phyloP scores from a whole-genome alignment of 2,329 filamentous ascomycete genomes.

The Phaeosphaeria sp. region DNA sequence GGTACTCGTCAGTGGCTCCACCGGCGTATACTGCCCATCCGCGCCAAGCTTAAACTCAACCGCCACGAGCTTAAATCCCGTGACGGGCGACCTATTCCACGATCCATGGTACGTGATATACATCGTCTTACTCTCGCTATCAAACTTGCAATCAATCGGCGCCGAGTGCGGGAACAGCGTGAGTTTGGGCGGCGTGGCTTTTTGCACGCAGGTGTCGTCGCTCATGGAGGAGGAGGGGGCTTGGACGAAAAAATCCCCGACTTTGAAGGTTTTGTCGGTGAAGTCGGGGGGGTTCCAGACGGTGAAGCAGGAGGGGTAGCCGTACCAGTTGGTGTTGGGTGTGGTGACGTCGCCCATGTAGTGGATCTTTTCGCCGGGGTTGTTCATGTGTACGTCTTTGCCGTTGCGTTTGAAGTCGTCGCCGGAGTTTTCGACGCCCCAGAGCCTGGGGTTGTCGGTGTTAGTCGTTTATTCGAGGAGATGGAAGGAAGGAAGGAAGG shows the following conservation, averaged over 20 bases:
- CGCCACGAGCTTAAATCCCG: conserved; percentile 58
- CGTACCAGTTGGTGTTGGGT: conserved; percentile 64
- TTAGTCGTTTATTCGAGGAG: background rate
- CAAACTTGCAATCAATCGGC: conserved; percentile 74
- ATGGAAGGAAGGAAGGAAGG: background rate
- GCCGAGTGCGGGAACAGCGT: conserved; percentile 71
- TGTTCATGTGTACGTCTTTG: conserved; percentile 69
- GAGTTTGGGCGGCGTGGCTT: conserved; percentile 55
- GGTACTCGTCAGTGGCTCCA: conserved; percentile 54
- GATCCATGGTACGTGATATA: conserved; percentile 75
- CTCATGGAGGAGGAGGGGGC: conserved; percentile 50
- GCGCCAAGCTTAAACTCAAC: conserved; percentile 51
- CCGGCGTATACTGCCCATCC: conserved; percentile 50
- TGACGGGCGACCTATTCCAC: conserved; percentile 62
- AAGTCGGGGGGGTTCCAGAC: conserved; percentile 65
- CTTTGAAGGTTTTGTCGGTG: conserved; percentile 58
- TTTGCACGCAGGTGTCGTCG: conserved; percentile 53
- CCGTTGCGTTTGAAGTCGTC: conserved; percentile 63
- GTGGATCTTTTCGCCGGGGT: conserved; percentile 77
- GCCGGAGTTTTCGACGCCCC: conserved; percentile 72
- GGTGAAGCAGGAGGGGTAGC: conserved; percentile 73
- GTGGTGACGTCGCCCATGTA: conserved; percentile 64
- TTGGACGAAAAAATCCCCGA: conserved; percentile 48
- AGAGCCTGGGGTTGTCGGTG: conserved; percentile 34
- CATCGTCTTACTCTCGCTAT: conserved; percentile 61